These are phyloP conservation scores for Phytopythium ostracodes DNA, from an alignment of 352 stramenopile genomes.

Conservation along the genomic window DNA sequence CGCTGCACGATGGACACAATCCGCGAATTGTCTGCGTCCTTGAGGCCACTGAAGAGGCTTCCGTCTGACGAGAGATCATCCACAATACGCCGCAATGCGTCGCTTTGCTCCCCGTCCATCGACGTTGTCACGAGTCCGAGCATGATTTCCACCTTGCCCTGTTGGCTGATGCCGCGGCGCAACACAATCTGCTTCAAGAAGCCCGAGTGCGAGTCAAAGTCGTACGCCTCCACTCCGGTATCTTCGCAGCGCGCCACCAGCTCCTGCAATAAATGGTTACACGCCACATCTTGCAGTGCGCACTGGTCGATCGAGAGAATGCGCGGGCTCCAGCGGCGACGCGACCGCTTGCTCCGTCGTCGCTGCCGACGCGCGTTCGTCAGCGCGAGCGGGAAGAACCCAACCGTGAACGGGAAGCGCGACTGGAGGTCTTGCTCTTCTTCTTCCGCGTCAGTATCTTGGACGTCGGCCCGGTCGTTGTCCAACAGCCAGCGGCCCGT, in stretches of 20 bases:
- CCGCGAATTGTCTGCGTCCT: not conserved
- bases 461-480: constrained; percentile 28
- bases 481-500: constrained; percentile 63
- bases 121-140: constrained; percentile 57
- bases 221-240: constrained; percentile 37
- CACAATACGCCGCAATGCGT: constrained; percentile 27
- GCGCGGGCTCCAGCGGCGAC: constrained; percentile 47
- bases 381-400: constrained; percentile 58
- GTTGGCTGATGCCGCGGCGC: constrained; percentile 31
- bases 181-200: constrained; percentile 72
- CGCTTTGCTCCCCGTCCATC: constrained; percentile 31
- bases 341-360: constrained; percentile 19
- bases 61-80: constrained; percentile 16
- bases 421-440: not conserved
- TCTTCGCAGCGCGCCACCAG: constrained; percentile 27
- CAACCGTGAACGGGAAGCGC: constrained; percentile 52
- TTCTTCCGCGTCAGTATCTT: not conserved
- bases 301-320: constrained; percentile 68
- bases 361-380: constrained; percentile 40
- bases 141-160: constrained; percentile 44
- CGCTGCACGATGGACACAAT: constrained; percentile 66
- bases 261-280: constrained; percentile 39
- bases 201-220: constrained; percentile 52
- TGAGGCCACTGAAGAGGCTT: not conserved
- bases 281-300: constrained; percentile 36